These are phyloP conservation scores for Hexamita inflata DNA, from an alignment of 208 protist species.

Conservation along the genomic window DNA sequence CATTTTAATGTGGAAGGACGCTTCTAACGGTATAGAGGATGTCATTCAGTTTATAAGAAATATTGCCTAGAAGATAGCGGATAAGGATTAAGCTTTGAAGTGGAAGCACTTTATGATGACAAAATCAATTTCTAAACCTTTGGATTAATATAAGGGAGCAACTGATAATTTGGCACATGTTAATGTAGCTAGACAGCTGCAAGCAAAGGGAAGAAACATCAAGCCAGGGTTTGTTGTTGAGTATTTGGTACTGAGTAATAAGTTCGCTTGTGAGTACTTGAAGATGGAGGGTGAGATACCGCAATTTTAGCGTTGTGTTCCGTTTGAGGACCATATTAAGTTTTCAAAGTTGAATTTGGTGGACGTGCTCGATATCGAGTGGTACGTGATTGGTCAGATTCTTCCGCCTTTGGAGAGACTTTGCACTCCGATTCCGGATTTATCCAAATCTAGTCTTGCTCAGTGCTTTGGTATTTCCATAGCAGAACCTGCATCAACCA, in stretches of 20 bases:
- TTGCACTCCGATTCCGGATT: neutral
- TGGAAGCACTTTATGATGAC: conserved; percentile 15
- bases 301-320: neutral
- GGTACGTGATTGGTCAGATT: neutral
- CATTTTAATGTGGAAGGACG: neutral
- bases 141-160: neutral
- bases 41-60: neutral
- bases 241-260: neutral
- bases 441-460: neutral
- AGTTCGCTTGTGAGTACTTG: neutral
- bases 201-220: neutral
- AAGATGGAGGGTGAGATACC: neutral
- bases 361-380: neutral
- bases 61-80: neutral
- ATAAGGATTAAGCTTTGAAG: neutral
- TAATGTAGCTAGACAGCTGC: neutral
- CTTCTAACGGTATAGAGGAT: neutral
- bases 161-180: conserved; percentile 6
- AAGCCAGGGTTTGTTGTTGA: conserved; percentile 13
- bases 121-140: conserved; percentile 3
- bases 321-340: conserved; percentile 13
- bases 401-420: conserved; percentile 2
- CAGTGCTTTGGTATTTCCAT: neutral
- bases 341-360: neutral
- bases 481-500: neutral